Conservation (phyloP, 495 filamentous ascomycete genomes). For the Lineolata rhizophorae region DNA sequence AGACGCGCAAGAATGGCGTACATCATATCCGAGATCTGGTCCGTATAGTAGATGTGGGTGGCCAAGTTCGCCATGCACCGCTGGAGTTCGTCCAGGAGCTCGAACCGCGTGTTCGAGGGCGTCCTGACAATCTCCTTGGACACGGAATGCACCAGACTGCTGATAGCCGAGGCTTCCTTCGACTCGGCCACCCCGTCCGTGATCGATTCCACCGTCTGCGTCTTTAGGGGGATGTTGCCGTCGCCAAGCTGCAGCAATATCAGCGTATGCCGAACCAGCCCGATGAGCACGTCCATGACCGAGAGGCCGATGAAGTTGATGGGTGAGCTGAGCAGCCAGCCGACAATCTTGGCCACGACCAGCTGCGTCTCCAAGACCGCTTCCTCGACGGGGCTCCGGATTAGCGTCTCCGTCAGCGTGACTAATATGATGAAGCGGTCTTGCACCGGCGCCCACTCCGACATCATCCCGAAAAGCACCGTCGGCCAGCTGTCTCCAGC, state of each 20-base stretch:
- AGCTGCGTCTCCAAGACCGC: constrained; percentile 45
- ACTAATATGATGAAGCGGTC: constrained; percentile 74
- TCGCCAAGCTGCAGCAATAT: constrained; percentile 42
- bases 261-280: constrained; percentile 59
- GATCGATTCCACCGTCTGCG: constrained; percentile 10
- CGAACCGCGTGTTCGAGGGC: constrained; percentile 24
- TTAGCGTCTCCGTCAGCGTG: constrained; percentile 51
- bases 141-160: too few species aligned
- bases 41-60: constrained; percentile 82
- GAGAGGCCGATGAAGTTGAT: constrained; percentile 86
- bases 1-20: constrained; percentile 52
- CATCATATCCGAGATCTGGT: constrained; percentile 85
- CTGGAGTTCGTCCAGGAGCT: constrained; percentile 44
- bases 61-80: constrained; percentile 67
- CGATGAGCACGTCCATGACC: constrained; percentile 74
- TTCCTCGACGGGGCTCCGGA: constrained; percentile 39
- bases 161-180: background rate
- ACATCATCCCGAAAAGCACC: constrained; percentile 51
- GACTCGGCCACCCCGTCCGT: background rate
- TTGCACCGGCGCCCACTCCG: constrained; percentile 75
- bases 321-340: constrained; percentile 60
- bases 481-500: constrained; percentile 53
- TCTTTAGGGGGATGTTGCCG: constrained; percentile 16
- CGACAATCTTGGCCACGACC: constrained; percentile 49
- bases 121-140: constrained; percentile 13